Evolutionary conservation across 2,329 filamentous ascomycete genomes (phyloP).

Genomic region (Alternaria alternata): DNA sequence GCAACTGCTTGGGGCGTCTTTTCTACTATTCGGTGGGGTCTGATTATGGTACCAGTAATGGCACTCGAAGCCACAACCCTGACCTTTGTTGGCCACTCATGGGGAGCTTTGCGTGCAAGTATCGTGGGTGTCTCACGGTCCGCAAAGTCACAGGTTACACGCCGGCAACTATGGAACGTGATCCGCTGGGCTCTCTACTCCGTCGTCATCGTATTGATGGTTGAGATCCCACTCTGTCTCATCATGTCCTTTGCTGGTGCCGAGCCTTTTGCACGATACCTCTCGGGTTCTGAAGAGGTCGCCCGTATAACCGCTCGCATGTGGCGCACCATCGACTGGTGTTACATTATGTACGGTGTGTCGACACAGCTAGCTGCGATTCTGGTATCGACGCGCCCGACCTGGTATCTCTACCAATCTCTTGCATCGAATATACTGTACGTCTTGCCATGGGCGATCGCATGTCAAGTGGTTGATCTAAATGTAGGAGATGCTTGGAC

Average conservation of each 20-base stretch:
- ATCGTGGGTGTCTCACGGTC: constrained; percentile 35
- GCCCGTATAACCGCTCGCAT: constrained; percentile 70
- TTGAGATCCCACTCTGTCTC: constrained; percentile 71
- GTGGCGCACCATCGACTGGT: constrained; percentile 66
- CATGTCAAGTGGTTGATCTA: constrained; percentile 53
- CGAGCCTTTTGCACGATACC: constrained; percentile 67
- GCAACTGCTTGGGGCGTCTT: constrained; percentile 78
- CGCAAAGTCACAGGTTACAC: constrained; percentile 30
- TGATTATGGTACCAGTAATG: constrained; percentile 76
- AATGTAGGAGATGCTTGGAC: constrained; percentile 68
- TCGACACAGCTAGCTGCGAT: constrained; percentile 72
- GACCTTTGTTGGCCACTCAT: constrained; percentile 71
- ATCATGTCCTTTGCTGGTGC: constrained; percentile 68
- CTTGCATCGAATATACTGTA: constrained; percentile 72
- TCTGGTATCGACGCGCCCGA: constrained; percentile 68
- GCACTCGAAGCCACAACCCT: constrained; percentile 71
- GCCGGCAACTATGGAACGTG: constrained; percentile 53
- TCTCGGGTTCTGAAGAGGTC: constrained; percentile 66
- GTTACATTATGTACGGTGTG: constrained; percentile 73
- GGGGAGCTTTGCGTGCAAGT: constrained; percentile 62
- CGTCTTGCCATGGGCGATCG: constrained; percentile 75
- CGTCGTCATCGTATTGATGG: constrained; percentile 59
- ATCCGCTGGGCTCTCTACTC: constrained; percentile 63
- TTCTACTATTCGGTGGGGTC: constrained; percentile 76
- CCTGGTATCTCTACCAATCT: constrained; percentile 74